Percentiles rank a stretch among this genome's conserved stretches.
Evolutionary conservation across 2,329 filamentous ascomycete species (phyloP).

Genomic region (Paecilomyces fulvus): DNA sequence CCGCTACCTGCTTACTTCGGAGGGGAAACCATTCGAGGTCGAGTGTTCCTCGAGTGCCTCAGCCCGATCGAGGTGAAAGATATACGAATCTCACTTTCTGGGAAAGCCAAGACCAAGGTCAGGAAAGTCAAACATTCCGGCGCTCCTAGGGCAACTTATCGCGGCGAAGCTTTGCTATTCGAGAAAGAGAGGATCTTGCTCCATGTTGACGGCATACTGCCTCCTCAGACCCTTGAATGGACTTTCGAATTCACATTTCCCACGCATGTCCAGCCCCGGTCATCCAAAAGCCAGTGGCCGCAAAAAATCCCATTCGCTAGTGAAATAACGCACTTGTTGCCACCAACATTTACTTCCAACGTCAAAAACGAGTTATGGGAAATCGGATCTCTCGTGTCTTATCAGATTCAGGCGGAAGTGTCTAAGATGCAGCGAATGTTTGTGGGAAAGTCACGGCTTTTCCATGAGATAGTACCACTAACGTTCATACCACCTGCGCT

Average conservation of each 20-base stretch:
- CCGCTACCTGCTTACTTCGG: conserved; percentile 4
- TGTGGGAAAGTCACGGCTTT: background rate
- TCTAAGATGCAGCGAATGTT: conserved; percentile 3
- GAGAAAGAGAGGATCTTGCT: conserved; percentile 7
- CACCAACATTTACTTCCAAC: conserved; percentile 5
- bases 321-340: conserved; percentile 6
- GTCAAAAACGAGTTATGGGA: conserved; percentile 2
- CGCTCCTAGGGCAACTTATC: conserved; percentile 6
- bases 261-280: background rate
- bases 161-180: conserved; percentile 10
- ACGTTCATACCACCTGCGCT: background rate
- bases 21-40: conserved; percentile 4
- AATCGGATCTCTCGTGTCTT: conserved; percentile 5
- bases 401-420: conserved; percentile 6
- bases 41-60: conserved; percentile 3
- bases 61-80: conserved; percentile 5
- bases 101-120: conserved; percentile 8
- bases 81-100: conserved; percentile 7
- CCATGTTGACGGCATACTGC: conserved; percentile 1
- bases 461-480: background rate
- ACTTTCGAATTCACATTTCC: conserved; percentile 7
- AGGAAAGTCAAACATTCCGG: conserved; percentile 10
- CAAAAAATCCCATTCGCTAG: conserved; percentile 4
- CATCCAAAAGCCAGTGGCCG: conserved; percentile 2
- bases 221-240: conserved; percentile 7